Base-by-base conservation (phyloP, 2,329 filamentous ascomycete species). In the Ophiognomonia clavigignenti-juglandacearum region DNA sequence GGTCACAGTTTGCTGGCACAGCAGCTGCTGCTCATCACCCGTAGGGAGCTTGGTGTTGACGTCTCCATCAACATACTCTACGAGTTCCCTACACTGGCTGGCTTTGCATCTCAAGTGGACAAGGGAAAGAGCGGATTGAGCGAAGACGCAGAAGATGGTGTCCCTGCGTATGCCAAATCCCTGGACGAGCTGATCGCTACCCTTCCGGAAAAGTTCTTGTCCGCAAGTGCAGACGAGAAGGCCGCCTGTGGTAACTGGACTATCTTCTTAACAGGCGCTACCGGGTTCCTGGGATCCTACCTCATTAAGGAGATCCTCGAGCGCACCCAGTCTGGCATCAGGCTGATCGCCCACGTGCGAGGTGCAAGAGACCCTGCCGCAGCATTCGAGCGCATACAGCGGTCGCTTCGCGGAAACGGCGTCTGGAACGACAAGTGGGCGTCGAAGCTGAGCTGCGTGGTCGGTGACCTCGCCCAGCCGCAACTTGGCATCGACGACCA, bases 221-320 rank as follows among this genome's bases (percentile, higher is more conserved):
- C 53, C 10, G 48, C 61, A 6, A 55, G 62, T 39, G 39, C 58
- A 20, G 50, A 50, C 6, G 48, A 55, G n/a, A 57, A 64, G 22
- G 51, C 54, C 3, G 49, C 69, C 51, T 39, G 58, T 53, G 34
- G 56, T 34, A 41, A 47, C 27, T 57, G 71, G 27, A 89, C 84
- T 0, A 74, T 93, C 10, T 86, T 96, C 64, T 69, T 96, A 5
- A 96, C 91, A 3, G 90, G 92, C 36, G 89, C 88, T 4, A 96
- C 91, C 5, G 91, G 91, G 3, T 96, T 96, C 72, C 67, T 96
- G 18, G 91, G 91, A 23, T 78, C 87, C 0, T 95, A 90, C 59
- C 72, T 96, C 10, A 70, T 95, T 26, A 78, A 78, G 46, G 88
- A 95, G 46, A 66, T 96, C 1, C 73, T 96, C 1, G 77, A 77